Conservation (phyloP, 768 basidiomycete genomes). For the Leucocoprinus birnbaumii region DNA sequence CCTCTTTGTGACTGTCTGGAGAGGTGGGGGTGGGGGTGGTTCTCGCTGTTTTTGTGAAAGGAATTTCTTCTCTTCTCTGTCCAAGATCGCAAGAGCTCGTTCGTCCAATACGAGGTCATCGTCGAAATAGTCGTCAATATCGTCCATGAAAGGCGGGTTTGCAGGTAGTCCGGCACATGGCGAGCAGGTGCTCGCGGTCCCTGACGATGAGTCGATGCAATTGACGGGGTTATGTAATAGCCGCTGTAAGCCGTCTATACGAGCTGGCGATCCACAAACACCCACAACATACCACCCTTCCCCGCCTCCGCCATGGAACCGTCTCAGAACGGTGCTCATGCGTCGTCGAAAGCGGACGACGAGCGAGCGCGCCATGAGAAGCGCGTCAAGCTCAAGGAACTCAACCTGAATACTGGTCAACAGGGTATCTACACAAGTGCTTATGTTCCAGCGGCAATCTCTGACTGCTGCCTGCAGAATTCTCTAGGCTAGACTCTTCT, state of each 20-base stretch:
- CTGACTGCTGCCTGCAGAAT: constrained; percentile 38
- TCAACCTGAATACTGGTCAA: constrained; percentile 47
- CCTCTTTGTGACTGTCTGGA: constrained; percentile 49
- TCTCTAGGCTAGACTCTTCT: constrained; percentile 85
- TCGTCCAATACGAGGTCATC: constrained; percentile 68
- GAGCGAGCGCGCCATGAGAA: constrained; percentile 50
- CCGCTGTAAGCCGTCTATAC: background rate
- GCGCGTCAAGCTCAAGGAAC: constrained; percentile 55
- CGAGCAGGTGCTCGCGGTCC: background rate
- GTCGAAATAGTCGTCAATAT: constrained; percentile 62
- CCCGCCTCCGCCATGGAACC: constrained; percentile 25
- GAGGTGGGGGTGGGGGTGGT: constrained; percentile 26
- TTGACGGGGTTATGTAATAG: constrained; percentile 7
- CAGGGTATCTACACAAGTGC: constrained; percentile 41
- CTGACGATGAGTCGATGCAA: background rate
- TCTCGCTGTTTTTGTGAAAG: constrained; percentile 16
- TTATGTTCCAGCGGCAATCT: background rate
- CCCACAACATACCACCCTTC: background rate
- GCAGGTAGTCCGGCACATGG: constrained; percentile 3
- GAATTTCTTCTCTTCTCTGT: constrained; percentile 52
- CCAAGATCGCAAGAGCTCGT: constrained; percentile 56
- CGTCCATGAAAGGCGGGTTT: constrained; percentile 40
- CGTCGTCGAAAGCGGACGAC: constrained; percentile 33
- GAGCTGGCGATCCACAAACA: background rate
- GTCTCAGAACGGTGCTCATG: constrained; percentile 21